Conservation (phyloP, 2,329 filamentous ascomycete species). For the Allantophomopsis cytisporea region DNA sequence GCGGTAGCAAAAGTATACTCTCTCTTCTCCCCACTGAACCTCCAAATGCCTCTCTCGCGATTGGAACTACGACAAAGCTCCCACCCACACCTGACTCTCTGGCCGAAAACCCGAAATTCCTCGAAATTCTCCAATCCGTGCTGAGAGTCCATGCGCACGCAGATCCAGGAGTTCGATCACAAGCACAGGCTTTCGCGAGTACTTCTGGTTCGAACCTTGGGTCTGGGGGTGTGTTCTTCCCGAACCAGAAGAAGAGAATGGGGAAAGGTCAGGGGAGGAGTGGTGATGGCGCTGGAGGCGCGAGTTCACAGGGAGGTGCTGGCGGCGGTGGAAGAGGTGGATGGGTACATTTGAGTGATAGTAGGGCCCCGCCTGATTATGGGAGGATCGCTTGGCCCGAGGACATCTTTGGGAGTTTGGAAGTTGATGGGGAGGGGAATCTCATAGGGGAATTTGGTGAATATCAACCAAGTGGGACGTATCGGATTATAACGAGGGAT, state of each 20-base stretch:
- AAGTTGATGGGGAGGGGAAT: slow-evolving; percentile 42
- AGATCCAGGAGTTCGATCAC: slow-evolving; percentile 39
- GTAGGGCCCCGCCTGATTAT: slow-evolving; percentile 50
- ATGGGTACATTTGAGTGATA: slow-evolving; percentile 51
- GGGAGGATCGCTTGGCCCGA: slow-evolving; percentile 57
- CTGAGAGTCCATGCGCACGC: slow-evolving; percentile 37
- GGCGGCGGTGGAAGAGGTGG: slow-evolving; percentile 48
- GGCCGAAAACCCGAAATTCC: slow-evolving; percentile 42
- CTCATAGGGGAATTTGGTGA: slow-evolving; percentile 26
- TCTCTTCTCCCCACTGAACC: slow-evolving; percentile 44
- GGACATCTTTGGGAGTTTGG: slow-evolving; percentile 55
- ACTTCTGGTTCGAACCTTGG: slow-evolving; percentile 39
- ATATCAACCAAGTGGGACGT: slow-evolving; percentile 46
- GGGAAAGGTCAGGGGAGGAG: slow-evolving; percentile 21
- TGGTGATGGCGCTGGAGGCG: slow-evolving; percentile 29
- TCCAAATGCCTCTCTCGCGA: slow-evolving; percentile 36
- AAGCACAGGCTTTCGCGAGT: slow-evolving; percentile 46
- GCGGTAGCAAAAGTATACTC: slow-evolving; percentile 35
- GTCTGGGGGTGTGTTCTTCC: slow-evolving; percentile 35
- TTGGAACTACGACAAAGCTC: slow-evolving; percentile 43
- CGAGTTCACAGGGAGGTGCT: slow-evolving; percentile 41
- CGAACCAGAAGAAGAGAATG: slow-evolving; percentile 18
- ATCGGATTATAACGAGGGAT: slow-evolving; percentile 49
- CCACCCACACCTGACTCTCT: slow-evolving; percentile 49
- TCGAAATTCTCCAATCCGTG: slow-evolving; percentile 43